Percentiles rank a stretch among this genome's conserved stretches.
These are phyloP conservation scores for Quercus tomentella DNA, from an alignment of 331 rosid genomes.

Conservation along the genomic window DNA sequence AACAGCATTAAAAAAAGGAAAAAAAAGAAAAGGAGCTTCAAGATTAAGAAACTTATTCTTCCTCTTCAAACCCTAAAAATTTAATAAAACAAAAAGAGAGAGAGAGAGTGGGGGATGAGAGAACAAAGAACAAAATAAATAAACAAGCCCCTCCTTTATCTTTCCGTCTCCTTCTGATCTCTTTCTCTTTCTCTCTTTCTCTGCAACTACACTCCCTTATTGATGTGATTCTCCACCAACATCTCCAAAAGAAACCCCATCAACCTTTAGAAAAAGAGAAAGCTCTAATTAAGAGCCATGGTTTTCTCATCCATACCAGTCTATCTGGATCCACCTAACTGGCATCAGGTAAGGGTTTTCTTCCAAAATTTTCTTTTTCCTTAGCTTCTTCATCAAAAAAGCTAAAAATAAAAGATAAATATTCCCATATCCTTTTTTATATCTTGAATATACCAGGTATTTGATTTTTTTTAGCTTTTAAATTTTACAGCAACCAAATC, in stretches of 20 bases:
- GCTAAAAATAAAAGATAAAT: conserved; percentile 30
- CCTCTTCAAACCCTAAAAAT: conserved; percentile 35
- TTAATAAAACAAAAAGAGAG: conserved; percentile 54
- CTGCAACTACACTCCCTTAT: conserved; percentile 42
- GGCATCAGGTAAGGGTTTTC: conserved; percentile 53
- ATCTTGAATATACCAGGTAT: conserved; percentile 70
- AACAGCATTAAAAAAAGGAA: conserved; percentile 21
- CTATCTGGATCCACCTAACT: conserved; percentile 92
- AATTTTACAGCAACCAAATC: conserved; percentile 34
- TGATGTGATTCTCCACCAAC: conserved; percentile 91
- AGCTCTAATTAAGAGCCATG: conserved; percentile 50
- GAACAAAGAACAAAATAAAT: conserved; percentile 27
- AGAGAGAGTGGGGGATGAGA: neutral
- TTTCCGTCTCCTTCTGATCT: conserved; percentile 61
- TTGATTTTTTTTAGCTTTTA: neutral
- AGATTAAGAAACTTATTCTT: conserved; percentile 51
- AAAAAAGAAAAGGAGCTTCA: conserved; percentile 36
- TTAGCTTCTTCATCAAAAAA: conserved; percentile 57
- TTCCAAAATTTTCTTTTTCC: conserved; percentile 7
- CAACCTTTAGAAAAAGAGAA: conserved; percentile 64
- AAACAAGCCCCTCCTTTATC: conserved; percentile 55
- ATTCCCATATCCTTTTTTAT: conserved; percentile 39
- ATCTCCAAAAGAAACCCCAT: conserved; percentile 48
- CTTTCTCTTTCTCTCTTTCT: conserved; percentile 26
- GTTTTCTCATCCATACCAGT: conserved; percentile 82